phyloP scores from a whole-genome alignment of 2,329 filamentous ascomycete genomes.

The Penicillium aurantiogriseum region DNA sequence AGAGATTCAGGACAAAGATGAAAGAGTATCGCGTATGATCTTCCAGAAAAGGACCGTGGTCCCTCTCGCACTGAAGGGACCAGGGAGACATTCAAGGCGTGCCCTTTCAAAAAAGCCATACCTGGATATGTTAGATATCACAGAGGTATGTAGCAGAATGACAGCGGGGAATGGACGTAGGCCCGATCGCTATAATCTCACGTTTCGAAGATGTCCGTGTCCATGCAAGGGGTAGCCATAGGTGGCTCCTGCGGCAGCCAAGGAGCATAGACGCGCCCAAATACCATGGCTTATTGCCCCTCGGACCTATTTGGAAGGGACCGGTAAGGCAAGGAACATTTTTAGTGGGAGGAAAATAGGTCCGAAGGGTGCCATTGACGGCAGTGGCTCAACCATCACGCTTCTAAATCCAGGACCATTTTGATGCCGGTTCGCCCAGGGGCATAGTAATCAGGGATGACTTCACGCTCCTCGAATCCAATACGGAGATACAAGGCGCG shows the following conservation, averaged over 20 bases:
- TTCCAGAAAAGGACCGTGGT: conserved; percentile 22
- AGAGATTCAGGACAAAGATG: conserved; percentile 17
- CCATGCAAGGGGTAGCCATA: conserved; percentile 35
- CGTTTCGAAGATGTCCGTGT: conserved; percentile 30
- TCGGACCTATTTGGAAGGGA: conserved; percentile 21
- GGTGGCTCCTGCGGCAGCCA: conserved; percentile 18
- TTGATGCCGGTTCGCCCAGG: conserved; percentile 48
- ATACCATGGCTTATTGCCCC: conserved; percentile 22
- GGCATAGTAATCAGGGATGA: conserved; percentile 51
- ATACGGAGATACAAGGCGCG: conserved; percentile 46
- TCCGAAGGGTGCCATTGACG: conserved; percentile 18
- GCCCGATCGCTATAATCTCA: conserved; percentile 25
- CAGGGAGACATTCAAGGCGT: conserved; percentile 34
- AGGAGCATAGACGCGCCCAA: conserved; percentile 24
- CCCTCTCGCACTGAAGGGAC: conserved; percentile 33
- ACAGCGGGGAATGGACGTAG: conserved; percentile 28
- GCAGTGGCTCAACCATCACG: conserved; percentile 28
- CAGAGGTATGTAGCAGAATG: conserved; percentile 35
- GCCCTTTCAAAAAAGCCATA: conserved; percentile 39
- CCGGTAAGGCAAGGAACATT: conserved; percentile 20
- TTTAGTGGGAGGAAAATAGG: conserved; percentile 7
- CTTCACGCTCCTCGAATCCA: conserved; percentile 49
- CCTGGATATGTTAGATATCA: conserved; percentile 42
- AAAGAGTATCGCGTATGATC: conserved; percentile 20
- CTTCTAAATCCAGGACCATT: conserved; percentile 41